Conservation (phyloP, 345 rosid genomes). For the Streptanthus diversifolius region DNA sequence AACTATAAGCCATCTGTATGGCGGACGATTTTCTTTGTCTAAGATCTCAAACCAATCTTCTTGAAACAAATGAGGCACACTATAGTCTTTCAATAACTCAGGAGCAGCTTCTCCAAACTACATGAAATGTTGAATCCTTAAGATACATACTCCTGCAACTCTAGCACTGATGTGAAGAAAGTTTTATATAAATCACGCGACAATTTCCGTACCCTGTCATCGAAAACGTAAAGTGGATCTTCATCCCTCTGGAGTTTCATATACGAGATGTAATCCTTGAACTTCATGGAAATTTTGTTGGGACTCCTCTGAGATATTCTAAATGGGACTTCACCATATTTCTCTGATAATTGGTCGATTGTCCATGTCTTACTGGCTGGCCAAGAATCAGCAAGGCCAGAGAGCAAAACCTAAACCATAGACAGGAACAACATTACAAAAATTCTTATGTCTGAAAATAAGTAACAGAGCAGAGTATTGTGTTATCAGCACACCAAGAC, state of each 20-base stretch:
- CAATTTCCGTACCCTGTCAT: conserved; percentile 60
- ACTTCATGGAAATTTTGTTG: conserved; percentile 57
- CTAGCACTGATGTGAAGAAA: neutral
- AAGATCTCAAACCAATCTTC: conserved; percentile 86
- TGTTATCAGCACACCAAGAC: neutral
- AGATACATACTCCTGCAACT: conserved; percentile 3
- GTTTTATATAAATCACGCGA: neutral
- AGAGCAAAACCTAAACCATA: conserved; percentile 59
- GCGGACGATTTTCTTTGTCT: conserved; percentile 69
- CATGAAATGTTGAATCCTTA: conserved; percentile 25
- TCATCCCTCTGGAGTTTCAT: conserved; percentile 80
- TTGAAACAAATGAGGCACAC: conserved; percentile 77
- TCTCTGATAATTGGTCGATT: conserved; percentile 54
- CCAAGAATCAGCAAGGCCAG: conserved; percentile 83
- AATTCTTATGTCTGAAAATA: neutral
- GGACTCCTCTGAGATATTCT: conserved; percentile 84
- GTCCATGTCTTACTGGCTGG: conserved; percentile 87
- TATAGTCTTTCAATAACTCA: conserved; percentile 70
- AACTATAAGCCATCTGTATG: conserved; percentile 87
- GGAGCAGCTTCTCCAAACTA: conserved; percentile 91
- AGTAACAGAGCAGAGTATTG: neutral
- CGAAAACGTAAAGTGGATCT: conserved; percentile 93
- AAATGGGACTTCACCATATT: conserved; percentile 66
- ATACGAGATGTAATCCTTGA: conserved; percentile 79
- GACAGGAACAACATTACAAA: neutral